A percentile compares a stretch with the other conserved stretches of the same genome.
Conservation (phyloP, 441 rosid species). For the Dalechampia spathulata region DNA sequence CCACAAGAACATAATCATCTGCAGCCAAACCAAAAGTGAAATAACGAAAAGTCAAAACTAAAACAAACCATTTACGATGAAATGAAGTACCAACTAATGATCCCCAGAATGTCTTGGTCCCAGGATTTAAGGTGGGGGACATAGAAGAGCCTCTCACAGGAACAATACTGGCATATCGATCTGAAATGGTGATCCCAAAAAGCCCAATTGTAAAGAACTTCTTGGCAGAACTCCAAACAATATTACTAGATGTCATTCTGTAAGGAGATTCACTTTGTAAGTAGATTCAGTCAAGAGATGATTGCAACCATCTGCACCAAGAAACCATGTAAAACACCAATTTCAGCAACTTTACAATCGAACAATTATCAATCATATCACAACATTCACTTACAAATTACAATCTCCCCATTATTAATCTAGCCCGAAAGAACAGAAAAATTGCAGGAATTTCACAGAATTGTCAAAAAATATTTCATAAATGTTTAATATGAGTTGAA, state of each 20-base stretch:
- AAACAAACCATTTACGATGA: neutral
- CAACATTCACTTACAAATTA: neutral
- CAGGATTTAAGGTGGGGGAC: constrained; percentile 58
- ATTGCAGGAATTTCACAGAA: too few relatives aligned
- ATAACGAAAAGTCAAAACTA: constrained; percentile 4
- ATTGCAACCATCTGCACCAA: constrained; percentile 18
- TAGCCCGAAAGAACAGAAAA: too few relatives aligned
- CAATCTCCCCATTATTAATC: neutral
- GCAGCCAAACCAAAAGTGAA: constrained; percentile 19
- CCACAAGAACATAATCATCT: constrained; percentile 71
- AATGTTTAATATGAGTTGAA: too few relatives aligned
- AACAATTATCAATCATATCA: neutral
- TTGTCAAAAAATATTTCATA: too few relatives aligned
- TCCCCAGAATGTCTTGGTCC: constrained; percentile 12
- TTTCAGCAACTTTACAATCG: neutral
- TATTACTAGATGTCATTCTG: constrained; percentile 31
- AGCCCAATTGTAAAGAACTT: constrained; percentile 38
- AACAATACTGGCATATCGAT: constrained; percentile 39
- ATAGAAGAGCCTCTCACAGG: constrained; percentile 49
- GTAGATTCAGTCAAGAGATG: constrained; percentile 11
- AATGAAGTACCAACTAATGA: constrained; percentile 18
- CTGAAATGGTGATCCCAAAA: constrained; percentile 41
- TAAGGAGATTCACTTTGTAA: too few relatives aligned
- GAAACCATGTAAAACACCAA: neutral
- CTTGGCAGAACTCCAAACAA: constrained; percentile 37